Evolutionary conservation across 768 basidiomycete genomes (phyloP).

Genomic region (Plicaturopsis crispa): DNA sequence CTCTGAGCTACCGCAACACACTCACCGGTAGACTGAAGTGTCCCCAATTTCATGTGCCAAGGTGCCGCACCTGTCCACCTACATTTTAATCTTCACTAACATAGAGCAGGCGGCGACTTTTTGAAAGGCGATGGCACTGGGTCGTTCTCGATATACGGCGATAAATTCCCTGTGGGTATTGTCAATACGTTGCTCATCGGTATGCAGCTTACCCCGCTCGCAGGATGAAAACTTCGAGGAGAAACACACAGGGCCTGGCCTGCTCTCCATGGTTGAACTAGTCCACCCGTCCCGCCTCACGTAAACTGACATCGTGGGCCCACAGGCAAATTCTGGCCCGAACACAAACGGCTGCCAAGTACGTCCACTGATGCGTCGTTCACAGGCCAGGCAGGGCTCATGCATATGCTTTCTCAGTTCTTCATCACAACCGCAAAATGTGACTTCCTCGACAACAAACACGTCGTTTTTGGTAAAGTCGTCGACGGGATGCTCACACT

Average conservation of each 20-base stretch:
- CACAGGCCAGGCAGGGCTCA: not conserved
- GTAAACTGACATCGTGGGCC: slow-evolving; percentile 2
- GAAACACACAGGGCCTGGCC: slow-evolving; percentile 80
- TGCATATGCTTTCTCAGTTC: slow-evolving; percentile 47
- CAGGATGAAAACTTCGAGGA: slow-evolving; percentile 94
- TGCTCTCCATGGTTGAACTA: slow-evolving; percentile 80
- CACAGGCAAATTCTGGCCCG: slow-evolving; percentile 88
- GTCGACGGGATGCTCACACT: slow-evolving; percentile 93
- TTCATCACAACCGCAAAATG: slow-evolving; percentile 95
- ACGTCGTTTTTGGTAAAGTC: slow-evolving; percentile 88
- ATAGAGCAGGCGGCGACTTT: slow-evolving; percentile 92
- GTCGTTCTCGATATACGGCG: slow-evolving; percentile 93
- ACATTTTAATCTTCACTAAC: not conserved
- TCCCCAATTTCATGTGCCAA: slow-evolving; percentile 96
- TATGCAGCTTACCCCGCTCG: slow-evolving; percentile 1
- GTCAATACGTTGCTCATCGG: not conserved
- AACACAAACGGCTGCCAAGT: slow-evolving; percentile 93
- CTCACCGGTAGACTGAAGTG: slow-evolving; percentile 46
- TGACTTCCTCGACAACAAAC: slow-evolving; percentile 92
- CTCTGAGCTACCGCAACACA: too few relatives aligned
- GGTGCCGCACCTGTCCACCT: slow-evolving; percentile 30
- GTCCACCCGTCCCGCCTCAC: slow-evolving; percentile 3
- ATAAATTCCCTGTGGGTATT: slow-evolving; percentile 74
- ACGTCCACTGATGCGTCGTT: slow-evolving; percentile 6
- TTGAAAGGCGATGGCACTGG: slow-evolving; percentile 93